Conservation (phyloP, 2,329 filamentous ascomycete genomes). For the Diaporthe sp. region DNA sequence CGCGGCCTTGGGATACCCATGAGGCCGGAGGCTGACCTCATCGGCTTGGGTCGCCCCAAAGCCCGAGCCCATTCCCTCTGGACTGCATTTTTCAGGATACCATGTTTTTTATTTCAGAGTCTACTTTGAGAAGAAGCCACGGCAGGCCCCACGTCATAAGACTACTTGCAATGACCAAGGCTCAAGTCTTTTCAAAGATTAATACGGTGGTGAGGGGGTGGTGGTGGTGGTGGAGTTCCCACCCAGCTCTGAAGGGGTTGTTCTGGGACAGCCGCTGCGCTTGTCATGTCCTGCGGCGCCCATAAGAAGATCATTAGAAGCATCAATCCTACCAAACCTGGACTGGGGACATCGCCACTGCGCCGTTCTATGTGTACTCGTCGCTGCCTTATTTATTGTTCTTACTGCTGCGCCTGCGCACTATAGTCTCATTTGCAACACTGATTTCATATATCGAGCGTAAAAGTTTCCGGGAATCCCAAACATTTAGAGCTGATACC, state of each 20-base stretch:
- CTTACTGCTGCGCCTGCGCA: background rate
- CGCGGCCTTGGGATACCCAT: slow-evolving; percentile 5
- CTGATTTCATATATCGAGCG: background rate
- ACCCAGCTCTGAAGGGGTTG: slow-evolving; percentile 16
- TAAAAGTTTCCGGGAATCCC: background rate
- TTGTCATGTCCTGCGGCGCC: slow-evolving; percentile 11
- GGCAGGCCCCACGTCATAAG: background rate
- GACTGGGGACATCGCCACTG: background rate
- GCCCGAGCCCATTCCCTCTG: slow-evolving; percentile 3
- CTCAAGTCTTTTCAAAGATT: slow-evolving; percentile 15
- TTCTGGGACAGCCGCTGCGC: background rate
- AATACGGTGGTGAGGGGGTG: background rate
- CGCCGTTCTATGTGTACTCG: background rate
- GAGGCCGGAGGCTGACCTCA: slow-evolving; percentile 8
- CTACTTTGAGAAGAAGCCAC: slow-evolving; percentile 12
- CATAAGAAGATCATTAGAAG: slow-evolving; percentile 12
- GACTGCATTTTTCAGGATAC: slow-evolving; percentile 35
- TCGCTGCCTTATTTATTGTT: background rate
- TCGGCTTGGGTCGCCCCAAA: slow-evolving; percentile 2
- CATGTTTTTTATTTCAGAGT: slow-evolving; percentile 32
- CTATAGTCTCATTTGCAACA: background rate
- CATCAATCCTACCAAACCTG: slow-evolving; percentile 20
- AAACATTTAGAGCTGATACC: background rate
- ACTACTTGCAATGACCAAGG: slow-evolving; percentile 8
- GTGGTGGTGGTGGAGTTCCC: background rate